Percentiles rank a stretch among this genome's conserved stretches.
These are phyloP conservation scores for Cladosporium oxysporum DNA, from an alignment of 2,329 filamentous ascomycete species.

Conservation along the genomic window DNA sequence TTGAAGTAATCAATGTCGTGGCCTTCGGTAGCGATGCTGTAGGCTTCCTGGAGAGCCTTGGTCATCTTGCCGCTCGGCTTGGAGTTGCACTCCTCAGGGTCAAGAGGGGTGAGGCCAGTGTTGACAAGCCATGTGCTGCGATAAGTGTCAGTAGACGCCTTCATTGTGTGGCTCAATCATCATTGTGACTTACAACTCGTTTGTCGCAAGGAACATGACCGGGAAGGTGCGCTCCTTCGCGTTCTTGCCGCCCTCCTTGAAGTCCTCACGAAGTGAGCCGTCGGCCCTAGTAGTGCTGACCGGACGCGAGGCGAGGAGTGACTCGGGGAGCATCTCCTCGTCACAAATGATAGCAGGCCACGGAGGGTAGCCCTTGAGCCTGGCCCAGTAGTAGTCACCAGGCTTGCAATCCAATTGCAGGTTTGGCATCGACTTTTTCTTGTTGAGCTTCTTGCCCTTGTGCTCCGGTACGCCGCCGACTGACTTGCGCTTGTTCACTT, in stretches of 20 bases:
- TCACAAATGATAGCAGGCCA: constrained; percentile 96
- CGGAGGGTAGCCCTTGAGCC: constrained; percentile 89
- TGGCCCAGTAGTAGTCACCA: constrained; percentile 88
- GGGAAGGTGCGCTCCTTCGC: constrained; percentile 83
- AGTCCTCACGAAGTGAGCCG: constrained; percentile 84
- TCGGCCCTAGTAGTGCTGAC: constrained; percentile 80
- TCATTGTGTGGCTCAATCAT: neutral
- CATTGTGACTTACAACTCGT: constrained; percentile 81
- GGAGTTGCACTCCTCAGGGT: constrained; percentile 67
- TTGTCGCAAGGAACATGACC: constrained; percentile 91
- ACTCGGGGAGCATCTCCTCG: constrained; percentile 86
- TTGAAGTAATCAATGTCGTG: constrained; percentile 83
- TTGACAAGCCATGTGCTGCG: constrained; percentile 88
- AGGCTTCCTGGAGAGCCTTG: constrained; percentile 77
- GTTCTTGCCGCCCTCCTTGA: constrained; percentile 83
- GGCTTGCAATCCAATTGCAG: constrained; percentile 74
- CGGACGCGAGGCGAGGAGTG: constrained; percentile 74
- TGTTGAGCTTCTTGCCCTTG: constrained; percentile 79
- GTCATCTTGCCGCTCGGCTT: constrained; percentile 74
- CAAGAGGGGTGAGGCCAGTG: constrained; percentile 75
- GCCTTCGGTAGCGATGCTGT: constrained; percentile 74
- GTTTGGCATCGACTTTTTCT: constrained; percentile 76
- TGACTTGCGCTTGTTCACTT: constrained; percentile 58
- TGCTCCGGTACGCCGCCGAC: constrained; percentile 62
- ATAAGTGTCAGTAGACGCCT: constrained; percentile 21